Conservation (phyloP, 73 alveolate genomes). For the Paramecium primaurelia region DNA sequence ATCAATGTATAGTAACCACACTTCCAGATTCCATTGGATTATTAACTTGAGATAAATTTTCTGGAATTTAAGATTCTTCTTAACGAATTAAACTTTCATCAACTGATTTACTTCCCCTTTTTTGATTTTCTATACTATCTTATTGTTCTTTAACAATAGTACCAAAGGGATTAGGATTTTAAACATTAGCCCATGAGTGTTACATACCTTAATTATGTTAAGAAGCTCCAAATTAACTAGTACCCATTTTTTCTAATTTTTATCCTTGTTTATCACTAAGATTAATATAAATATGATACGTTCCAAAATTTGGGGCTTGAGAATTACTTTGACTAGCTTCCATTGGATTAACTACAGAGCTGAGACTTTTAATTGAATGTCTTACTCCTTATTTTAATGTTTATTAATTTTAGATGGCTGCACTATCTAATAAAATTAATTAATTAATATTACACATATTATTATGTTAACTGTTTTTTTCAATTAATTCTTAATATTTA, state of each 20-base stretch:
- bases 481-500: not conserved
- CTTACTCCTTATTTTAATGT: not conserved
- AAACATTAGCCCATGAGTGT: conserved; percentile 29
- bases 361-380: not conserved
- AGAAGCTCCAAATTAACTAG: conserved; percentile 17
- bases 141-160: not conserved
- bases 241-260: not conserved
- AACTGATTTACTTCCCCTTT: not conserved
- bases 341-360: conserved; percentile 43
- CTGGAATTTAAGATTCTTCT: conserved; percentile 31
- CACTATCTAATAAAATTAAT: not conserved
- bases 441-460: not conserved
- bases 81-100: not conserved
- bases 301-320: conserved; percentile 14
- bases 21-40: conserved; percentile 29
- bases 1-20: not conserved
- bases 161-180: conserved; percentile 2
- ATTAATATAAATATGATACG: not conserved
- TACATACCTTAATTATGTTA: not conserved
- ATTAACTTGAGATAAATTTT: not conserved
- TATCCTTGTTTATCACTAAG: not conserved
- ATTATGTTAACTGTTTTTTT: not conserved
- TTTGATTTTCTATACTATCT: not conserved
- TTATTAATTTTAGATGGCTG: not conserved
- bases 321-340: not conserved